phyloP scores from a whole-genome alignment of 441 rosid genomes.

The Eutrema salsugineum region DNA sequence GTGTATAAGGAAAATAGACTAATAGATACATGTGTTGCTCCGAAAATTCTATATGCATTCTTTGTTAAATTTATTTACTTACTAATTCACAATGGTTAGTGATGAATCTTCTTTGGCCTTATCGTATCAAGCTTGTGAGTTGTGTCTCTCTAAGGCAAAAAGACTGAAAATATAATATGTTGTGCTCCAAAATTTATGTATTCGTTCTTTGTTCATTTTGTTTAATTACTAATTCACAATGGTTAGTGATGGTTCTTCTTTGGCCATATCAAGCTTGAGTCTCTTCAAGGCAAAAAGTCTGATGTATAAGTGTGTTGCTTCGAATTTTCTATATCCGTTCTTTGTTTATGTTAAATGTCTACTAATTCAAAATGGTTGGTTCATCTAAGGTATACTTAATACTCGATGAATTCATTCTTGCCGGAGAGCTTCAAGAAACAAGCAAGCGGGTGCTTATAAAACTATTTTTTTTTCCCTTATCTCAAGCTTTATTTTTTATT shows the following conservation, averaged over 20 bases:
- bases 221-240: background rate
- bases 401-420: slow-evolving; percentile 97
- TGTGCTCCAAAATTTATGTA: background rate
- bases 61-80: no score
- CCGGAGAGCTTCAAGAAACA: slow-evolving; percentile 99
- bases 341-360: background rate
- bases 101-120: background rate
- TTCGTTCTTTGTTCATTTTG: background rate
- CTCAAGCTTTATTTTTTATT: background rate
- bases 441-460: slow-evolving; percentile 68
- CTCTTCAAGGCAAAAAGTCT: background rate
- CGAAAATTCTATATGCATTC: no score
- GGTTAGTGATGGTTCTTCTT: background rate
- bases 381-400: slow-evolving; percentile 81
- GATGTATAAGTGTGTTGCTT: background rate
- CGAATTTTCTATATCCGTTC: background rate
- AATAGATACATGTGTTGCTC: no score
- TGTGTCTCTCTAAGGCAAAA: background rate
- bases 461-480: background rate
- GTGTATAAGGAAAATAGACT: no score
- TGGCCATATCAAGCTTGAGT: background rate
- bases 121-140: background rate
- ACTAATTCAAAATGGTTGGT: background rate
- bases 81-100: no score
- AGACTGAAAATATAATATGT: no score